Evolutionary conservation across 441 rosid species (phyloP), one percentile per base, ranked within the genome.

Genomic region (Populus hybrid): DNA sequence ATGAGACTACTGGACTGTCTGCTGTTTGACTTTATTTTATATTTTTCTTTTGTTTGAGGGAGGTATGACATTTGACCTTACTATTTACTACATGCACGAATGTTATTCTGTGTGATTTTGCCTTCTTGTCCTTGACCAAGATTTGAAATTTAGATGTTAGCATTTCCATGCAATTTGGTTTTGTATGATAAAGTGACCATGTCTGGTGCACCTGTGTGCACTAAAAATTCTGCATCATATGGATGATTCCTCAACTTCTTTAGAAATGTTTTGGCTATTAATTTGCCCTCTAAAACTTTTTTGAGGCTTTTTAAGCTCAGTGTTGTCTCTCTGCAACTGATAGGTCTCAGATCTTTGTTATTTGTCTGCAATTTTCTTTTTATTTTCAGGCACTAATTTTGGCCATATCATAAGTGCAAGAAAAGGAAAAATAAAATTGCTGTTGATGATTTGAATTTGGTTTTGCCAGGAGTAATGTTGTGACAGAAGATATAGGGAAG

Each of bases 401-500:
- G 18, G 19, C 19, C n/a, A 10, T 16, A 67, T 24, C 69, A 18
- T 28, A 24, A 26, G 4, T 18, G 4, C 69, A 28, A 26, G 36
- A 67, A 28, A 30, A 67, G 65, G 23, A 28, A 59, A n/a, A 14
- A 66, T 50, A 65, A 23, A 40, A 38, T 42, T 61, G 67, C 42
- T 82, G 73, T 59, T 82, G 82, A 82, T 79, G 57, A 75, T 74
- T 35, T 42, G 30, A 53, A 26, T 75, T 82, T 66, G n/a, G 34
- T 76, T 42, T 63, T 76, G 53, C 75, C 86, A 94, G 98, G 97
- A 92, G 95, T 87, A 94, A 94, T 79, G 85, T 94, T 83, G 98
- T 92, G 68, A 94, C 98, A 18, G 98, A 92, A 82, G 98, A 94
- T 84, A 79, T 94, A 10, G 84, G 93, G 86, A 91, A 83, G 89